A percentile compares a stretch with the other conserved stretches of the same genome.
Conservation (phyloP, 768 basidiomycete genomes). For the Suillus variegatus region DNA sequence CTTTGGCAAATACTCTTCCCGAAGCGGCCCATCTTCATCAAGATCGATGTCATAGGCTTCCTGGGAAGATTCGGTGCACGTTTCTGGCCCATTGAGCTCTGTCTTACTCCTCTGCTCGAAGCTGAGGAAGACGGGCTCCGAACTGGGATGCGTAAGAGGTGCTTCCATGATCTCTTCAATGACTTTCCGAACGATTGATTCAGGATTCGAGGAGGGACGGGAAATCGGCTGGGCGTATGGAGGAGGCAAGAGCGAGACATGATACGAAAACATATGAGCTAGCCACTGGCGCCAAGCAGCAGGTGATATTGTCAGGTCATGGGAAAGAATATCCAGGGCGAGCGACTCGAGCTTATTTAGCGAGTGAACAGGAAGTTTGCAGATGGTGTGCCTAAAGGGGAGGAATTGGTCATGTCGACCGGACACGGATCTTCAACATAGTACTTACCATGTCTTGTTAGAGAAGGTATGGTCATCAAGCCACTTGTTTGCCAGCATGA, state of each 20-base stretch:
- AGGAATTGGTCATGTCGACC: slow-evolving; percentile 8
- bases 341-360: slow-evolving; percentile 74
- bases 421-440: background rate
- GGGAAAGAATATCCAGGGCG: slow-evolving; percentile 67
- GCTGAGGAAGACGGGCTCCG: slow-evolving; percentile 70
- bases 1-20: slow-evolving; percentile 78
- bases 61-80: slow-evolving; percentile 28
- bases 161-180: slow-evolving; percentile 70
- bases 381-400: slow-evolving; percentile 70
- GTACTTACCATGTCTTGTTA: slow-evolving; percentile 80
- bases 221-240: slow-evolving; percentile 73
- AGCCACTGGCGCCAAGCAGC: slow-evolving; percentile 75
- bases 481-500: slow-evolving; percentile 89
- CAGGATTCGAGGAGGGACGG: slow-evolving; percentile 72
- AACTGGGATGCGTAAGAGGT: slow-evolving; percentile 33
- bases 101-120: slow-evolving; percentile 65
- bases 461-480: slow-evolving; percentile 87
- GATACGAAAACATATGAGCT: slow-evolving; percentile 61
- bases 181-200: slow-evolving; percentile 64
- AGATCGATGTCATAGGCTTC: slow-evolving; percentile 74
- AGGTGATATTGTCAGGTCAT: slow-evolving; percentile 68
- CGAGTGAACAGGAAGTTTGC: slow-evolving; percentile 67
- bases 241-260: slow-evolving; percentile 60
- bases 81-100: slow-evolving; percentile 46
- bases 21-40: slow-evolving; percentile 80